Conservation (phyloP, 2,329 filamentous ascomycete genomes). For the Xylaria arbuscula region DNA sequence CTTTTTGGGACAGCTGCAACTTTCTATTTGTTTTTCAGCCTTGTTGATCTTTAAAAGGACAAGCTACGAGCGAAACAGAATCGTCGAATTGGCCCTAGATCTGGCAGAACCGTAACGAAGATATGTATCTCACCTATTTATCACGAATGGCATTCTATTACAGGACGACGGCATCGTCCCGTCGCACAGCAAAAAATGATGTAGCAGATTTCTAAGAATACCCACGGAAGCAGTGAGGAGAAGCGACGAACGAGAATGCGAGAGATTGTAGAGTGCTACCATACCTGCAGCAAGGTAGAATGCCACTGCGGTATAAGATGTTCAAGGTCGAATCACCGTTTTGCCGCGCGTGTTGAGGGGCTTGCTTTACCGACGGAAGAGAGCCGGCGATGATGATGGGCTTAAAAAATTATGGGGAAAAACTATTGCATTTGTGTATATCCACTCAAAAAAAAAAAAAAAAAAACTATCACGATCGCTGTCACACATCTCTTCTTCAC, state of each 20-base stretch:
- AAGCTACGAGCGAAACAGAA: conserved; percentile 6
- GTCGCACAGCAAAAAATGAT: conserved; percentile 33
- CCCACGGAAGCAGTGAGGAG: conserved; percentile 30
- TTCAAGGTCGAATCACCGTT: conserved; percentile 10
- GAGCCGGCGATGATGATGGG: background rate
- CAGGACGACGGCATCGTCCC: conserved; percentile 26
- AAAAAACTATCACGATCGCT: conserved; percentile 4
- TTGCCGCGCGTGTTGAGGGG: background rate
- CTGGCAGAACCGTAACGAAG: conserved; percentile 28
- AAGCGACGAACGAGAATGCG: conserved; percentile 26
- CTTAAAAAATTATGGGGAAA: conserved; percentile 2
- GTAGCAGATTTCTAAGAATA: conserved; percentile 33
- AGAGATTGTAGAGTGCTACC: conserved; percentile 22
- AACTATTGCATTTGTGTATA: conserved; percentile 20
- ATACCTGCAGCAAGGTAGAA: conserved; percentile 17
- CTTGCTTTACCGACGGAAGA: background rate
- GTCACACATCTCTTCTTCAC: background rate
- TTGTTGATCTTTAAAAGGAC: background rate
- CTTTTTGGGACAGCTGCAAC: conserved; percentile 7
- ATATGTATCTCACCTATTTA: conserved; percentile 30
- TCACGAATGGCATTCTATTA: conserved; percentile 24
- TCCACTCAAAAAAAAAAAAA: conserved; percentile 12
- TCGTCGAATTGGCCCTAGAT: conserved; percentile 6
- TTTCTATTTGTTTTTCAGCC: conserved; percentile 24
- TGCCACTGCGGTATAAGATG: conserved; percentile 16